Conservation (phyloP, 2,329 filamentous ascomycete species). For the Arthrobotrys iridis region DNA sequence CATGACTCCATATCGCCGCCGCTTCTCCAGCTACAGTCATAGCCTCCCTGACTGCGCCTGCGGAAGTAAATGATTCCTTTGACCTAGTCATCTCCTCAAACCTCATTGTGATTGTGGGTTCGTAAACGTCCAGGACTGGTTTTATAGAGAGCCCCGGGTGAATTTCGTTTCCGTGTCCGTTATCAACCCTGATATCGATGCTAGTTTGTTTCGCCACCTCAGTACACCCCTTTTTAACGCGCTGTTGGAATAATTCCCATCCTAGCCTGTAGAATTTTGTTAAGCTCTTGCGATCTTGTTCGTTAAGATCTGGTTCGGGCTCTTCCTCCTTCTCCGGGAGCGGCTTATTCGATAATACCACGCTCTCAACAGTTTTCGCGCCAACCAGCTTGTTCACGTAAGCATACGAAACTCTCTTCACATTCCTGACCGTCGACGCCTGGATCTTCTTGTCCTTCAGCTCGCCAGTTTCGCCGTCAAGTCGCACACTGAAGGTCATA, state of each 20-base stretch:
- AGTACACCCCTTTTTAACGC: neutral
- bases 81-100: neutral
- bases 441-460: constrained; percentile 68
- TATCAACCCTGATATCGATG: constrained; percentile 4
- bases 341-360: constrained; percentile 22
- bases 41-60: constrained; percentile 32
- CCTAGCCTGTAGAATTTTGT: constrained; percentile 27
- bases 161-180: constrained; percentile 30
- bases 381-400: constrained; percentile 63
- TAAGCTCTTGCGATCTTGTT: neutral
- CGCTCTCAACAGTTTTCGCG: neutral
- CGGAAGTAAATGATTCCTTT: constrained; percentile 53
- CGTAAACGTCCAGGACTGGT: constrained; percentile 32
- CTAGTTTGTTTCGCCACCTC: neutral
- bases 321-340: neutral
- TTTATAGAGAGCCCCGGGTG: constrained; percentile 46
- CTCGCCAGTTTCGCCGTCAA: constrained; percentile 66
- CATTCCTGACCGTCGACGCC: constrained; percentile 67
- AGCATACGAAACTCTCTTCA: constrained; percentile 69
- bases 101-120: constrained; percentile 55
- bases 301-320: neutral
- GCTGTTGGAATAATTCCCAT: neutral
- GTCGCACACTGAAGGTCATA: constrained; percentile 71
- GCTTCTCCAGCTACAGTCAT: constrained; percentile 73
- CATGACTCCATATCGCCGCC: constrained; percentile 70